These are phyloP conservation scores for Solanum medicagineum DNA, from an alignment of 257 asterid species.

Conservation along the genomic window DNA sequence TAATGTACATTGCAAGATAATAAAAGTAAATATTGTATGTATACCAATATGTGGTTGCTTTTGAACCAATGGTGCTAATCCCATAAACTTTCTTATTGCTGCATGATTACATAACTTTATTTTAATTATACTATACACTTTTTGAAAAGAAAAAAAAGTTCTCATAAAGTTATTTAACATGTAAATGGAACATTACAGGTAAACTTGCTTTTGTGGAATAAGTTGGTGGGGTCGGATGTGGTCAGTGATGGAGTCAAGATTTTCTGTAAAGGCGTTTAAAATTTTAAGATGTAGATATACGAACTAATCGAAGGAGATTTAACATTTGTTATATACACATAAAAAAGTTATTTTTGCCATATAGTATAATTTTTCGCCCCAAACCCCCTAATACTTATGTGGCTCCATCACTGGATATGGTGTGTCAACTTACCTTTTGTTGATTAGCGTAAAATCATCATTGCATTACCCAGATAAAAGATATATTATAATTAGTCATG, in stretches of 20 bases:
- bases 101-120: neutral
- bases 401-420: neutral
- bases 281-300: too few relatives aligned
- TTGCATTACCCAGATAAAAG: neutral
- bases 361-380: too few relatives aligned
- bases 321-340: too few relatives aligned
- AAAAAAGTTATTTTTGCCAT: too few relatives aligned
- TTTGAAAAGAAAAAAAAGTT: neutral
- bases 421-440: neutral
- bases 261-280: too few relatives aligned
- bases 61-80: neutral
- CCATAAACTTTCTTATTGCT: neutral
- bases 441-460: neutral
- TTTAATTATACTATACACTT: neutral
- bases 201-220: neutral
- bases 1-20: neutral
- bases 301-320: too few relatives aligned
- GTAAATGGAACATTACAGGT: neutral
- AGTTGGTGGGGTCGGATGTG: neutral
- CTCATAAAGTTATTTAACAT: neutral
- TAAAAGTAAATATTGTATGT: neutral
- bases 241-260: too few relatives aligned
- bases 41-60: neutral
- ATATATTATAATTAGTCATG: too few relatives aligned
- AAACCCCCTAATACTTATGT: too few relatives aligned